Evolutionary conservation across 2,329 filamentous ascomycete genomes (phyloP).

Genomic region (Cercospora beticola): DNA sequence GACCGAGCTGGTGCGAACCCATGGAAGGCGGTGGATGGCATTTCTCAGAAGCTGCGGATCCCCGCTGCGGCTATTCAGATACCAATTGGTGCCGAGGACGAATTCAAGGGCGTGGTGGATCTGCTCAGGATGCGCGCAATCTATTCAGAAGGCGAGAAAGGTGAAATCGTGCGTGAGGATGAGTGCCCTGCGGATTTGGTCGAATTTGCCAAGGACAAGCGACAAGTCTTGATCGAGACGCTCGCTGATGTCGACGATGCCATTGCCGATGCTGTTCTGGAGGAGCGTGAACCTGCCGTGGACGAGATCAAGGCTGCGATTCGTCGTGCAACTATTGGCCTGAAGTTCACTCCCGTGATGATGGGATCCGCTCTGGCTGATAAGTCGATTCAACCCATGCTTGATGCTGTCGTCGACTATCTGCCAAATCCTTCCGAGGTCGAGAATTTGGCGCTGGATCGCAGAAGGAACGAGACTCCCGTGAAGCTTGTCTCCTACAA

Average conservation of each 20-base stretch:
- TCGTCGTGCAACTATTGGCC: conserved; percentile 79
- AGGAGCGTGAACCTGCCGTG: conserved; percentile 75
- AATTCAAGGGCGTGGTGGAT: conserved; percentile 90
- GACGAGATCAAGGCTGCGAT: conserved; percentile 90
- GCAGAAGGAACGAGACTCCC: conserved; percentile 70
- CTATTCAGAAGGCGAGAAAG: conserved; percentile 81
- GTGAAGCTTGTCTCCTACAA: conserved; percentile 93
- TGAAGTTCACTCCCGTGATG: conserved; percentile 91
- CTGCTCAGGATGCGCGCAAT: conserved; percentile 88
- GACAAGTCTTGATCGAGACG: conserved; percentile 85
- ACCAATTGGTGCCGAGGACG: conserved; percentile 88
- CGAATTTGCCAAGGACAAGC: conserved; percentile 76
- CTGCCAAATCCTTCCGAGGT: conserved; percentile 89
- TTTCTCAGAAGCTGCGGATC: conserved; percentile 93
- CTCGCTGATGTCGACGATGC: conserved; percentile 97
- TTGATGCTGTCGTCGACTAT: conserved; percentile 94
- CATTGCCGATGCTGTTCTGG: conserved; percentile 91
- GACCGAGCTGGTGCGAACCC: conserved; percentile 98
- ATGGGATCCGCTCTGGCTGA: conserved; percentile 96
- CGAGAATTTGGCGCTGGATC: conserved; percentile 84
- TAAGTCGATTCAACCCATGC: conserved; percentile 93
- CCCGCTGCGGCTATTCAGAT: conserved; percentile 91
- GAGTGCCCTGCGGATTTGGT: conserved; percentile 79
- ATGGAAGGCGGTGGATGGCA: conserved; percentile 96
- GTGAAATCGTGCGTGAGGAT: conserved; percentile 74